phyloP scores from a whole-genome alignment of 345 rosid genomes.

The Salix caprea region DNA sequence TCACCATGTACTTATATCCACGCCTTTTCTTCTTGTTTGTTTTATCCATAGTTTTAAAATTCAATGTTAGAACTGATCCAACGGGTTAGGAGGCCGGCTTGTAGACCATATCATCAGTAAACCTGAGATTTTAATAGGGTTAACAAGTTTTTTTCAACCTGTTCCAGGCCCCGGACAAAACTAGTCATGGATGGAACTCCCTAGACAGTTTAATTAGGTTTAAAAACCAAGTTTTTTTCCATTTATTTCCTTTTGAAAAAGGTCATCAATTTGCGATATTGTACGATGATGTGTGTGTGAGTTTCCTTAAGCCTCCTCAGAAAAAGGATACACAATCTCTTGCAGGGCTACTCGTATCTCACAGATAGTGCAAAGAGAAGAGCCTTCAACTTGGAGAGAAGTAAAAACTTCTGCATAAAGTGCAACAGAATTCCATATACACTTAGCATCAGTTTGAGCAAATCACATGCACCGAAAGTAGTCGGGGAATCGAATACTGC shows the following conservation, averaged over 20 bases:
- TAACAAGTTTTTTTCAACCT: too few species aligned
- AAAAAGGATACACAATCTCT: not conserved
- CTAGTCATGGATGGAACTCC: too few species aligned
- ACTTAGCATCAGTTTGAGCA: not conserved
- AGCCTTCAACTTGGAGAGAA: conserved; percentile 53
- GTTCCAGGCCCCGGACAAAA: too few species aligned
- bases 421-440: conserved; percentile 50
- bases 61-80: too few species aligned
- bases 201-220: too few species aligned
- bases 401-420: conserved; percentile 46
- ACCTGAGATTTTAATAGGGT: too few species aligned
- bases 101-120: too few species aligned
- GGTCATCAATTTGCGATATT: not conserved
- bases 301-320: not conserved
- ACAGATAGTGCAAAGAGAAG: conserved; percentile 54
- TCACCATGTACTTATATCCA: too few species aligned
- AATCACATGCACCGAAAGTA: conserved; percentile 3
- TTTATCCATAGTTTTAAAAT: too few species aligned
- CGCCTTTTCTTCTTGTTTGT: too few species aligned
- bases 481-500: conserved; percentile 9
- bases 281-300: not conserved
- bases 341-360: conserved; percentile 75
- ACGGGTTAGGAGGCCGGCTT: too few species aligned
- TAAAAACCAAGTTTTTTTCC: not conserved
- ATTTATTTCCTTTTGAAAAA: not conserved